Percentiles rank a stretch among this genome's conserved stretches.
These are phyloP conservation scores for Rhizopogon rudus DNA, from an alignment of 768 basidiomycete species.

Conservation along the genomic window DNA sequence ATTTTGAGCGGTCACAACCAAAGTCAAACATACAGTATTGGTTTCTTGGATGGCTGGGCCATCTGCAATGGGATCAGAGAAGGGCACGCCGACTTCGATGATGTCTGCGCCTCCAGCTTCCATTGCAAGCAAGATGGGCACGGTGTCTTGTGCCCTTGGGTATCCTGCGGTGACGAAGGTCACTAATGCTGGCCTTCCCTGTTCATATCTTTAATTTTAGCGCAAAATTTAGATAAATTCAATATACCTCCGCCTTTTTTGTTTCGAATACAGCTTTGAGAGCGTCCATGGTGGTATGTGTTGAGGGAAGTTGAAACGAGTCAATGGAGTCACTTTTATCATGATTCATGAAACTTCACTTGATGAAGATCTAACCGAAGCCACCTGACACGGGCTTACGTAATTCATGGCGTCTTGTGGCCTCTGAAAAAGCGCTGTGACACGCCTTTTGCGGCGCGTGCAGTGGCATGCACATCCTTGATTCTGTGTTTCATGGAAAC, in stretches of 20 bases:
- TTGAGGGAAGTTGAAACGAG: background rate
- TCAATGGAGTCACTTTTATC: background rate
- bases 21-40: constrained; percentile 60
- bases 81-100: constrained; percentile 91
- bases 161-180: constrained; percentile 94
- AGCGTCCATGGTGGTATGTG: constrained; percentile 16
- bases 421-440: no score
- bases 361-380: background rate
- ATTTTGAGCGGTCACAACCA: background rate
- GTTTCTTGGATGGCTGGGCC: constrained; percentile 88
- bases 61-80: constrained; percentile 94
- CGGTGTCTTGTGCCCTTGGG: constrained; percentile 72
- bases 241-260: constrained; percentile 15
- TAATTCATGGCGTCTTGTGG: no score
- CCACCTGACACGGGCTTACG: background rate
- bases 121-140: constrained; percentile 83
- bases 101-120: constrained; percentile 88
- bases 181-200: constrained; percentile 61
- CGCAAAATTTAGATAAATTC: background rate
- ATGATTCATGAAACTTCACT: background rate
- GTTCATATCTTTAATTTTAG: constrained; percentile 4
- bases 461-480: no score
- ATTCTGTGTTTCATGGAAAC: no score
- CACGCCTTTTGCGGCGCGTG: no score
- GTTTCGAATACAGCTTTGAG: constrained; percentile 23